A percentile compares a stretch with the other conserved stretches of the same genome.
These are phyloP conservation scores for Coemansia reversa DNA, from an alignment of 192 early-diverging fungal species.

Conservation along the genomic window DNA sequence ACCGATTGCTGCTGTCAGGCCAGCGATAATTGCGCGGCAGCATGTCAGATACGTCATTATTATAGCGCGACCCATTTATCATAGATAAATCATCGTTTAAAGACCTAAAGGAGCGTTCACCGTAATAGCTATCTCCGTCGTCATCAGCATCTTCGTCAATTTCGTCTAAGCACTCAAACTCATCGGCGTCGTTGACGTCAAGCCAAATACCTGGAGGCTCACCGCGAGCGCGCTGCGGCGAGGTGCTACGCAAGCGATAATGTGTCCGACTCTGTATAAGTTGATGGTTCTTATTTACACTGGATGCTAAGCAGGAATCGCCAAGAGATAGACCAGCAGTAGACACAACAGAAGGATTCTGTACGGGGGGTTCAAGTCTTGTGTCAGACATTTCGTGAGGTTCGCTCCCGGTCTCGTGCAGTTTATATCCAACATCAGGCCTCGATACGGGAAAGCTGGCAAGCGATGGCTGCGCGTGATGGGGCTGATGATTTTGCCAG, in stretches of 20 bases:
- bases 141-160: background rate
- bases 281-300: constrained; percentile 26
- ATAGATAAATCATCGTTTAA: background rate
- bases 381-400: background rate
- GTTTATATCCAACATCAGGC: background rate
- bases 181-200: constrained; percentile 35
- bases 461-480: background rate
- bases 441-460: constrained; percentile 4
- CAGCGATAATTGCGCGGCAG: background rate
- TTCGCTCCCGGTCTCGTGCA: background rate
- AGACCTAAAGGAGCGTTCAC: background rate
- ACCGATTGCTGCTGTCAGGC: background rate
- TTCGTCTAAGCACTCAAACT: background rate
- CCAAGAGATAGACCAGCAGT: background rate
- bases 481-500: background rate
- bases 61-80: background rate
- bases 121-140: background rate
- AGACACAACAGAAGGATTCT: background rate
- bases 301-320: background rate
- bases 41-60: constrained; percentile 11
- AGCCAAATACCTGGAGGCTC: constrained; percentile 55
- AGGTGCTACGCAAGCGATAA: constrained; percentile 32
- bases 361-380: background rate
- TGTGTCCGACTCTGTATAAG: constrained; percentile 33
- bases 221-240: constrained; percentile 34